Evolutionary conservation across 2,329 filamentous ascomycete species (phyloP), one percentile per base, ranked within the genome.

Genomic region (Colletotrichum sp.): DNA sequence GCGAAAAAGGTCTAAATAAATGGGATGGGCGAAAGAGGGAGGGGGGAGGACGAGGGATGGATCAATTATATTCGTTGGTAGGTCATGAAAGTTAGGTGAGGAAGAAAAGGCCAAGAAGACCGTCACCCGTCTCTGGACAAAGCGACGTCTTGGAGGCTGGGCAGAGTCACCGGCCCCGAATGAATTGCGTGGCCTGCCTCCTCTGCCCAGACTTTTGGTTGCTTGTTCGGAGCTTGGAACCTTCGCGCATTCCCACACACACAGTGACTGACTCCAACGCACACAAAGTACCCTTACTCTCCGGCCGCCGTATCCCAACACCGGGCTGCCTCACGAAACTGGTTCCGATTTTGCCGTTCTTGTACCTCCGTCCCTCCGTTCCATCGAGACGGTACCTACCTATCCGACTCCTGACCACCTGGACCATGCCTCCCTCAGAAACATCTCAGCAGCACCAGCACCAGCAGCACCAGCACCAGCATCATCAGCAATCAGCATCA

Each of bases 121-220:
- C 57, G 64, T 68, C 63, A 36, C 39, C 39, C 39, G 18, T 49
- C 39, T 49, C 69, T 36, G 36, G 55, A 74, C 59, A 52, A 49
- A 76, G 74, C 70, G 28, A 69, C 57, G 69, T 76, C 63, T 73
- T 73, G 57, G 73, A 73, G 73, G 73, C 74, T 76, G 70, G 74
- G 74, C 74, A 76, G 44, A 74, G 73, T 73, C 69, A 73, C 73
- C 68, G 67, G 73, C 55, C 59, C 65, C 44, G 62, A 68, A 60
- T 63, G 44, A 60, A 76, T 76, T 76, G 71, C 74, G 74, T 52
- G 74, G 74, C 74, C 70, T 59, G 64, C 39, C 67, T 57, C 57
- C 28, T 34, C 26, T 63, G 59, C 69, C 69, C 59, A 64, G 39
- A 65, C 74, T 39, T 52, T 52, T 52, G 44, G 44, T 52, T 72